Evolutionary conservation across 2,329 filamentous ascomycete genomes (phyloP).

Genomic region (Paecilomyces fulvus): DNA sequence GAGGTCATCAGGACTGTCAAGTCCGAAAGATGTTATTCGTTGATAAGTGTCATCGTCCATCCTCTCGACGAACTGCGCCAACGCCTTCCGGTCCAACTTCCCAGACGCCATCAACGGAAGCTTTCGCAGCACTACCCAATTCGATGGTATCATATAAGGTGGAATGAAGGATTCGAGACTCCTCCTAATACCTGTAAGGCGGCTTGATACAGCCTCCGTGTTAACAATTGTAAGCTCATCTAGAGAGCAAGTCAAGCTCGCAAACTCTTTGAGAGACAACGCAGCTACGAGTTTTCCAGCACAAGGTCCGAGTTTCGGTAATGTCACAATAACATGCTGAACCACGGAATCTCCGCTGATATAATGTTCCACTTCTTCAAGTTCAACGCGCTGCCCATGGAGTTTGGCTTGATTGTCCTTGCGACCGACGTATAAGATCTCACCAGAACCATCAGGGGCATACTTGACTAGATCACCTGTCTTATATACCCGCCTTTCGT

Average conservation of each 20-base stretch:
- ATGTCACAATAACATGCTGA: not conserved
- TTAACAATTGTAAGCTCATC: not conserved
- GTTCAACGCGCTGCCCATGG: conserved; percentile 52
- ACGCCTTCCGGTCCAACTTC: not conserved
- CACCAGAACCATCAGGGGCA: conserved; percentile 23
- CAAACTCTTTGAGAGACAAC: not conserved
- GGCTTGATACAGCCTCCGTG: not conserved
- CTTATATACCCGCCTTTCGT: conserved; percentile 36
- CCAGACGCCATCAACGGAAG: conserved; percentile 1
- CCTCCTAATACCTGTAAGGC: not conserved
- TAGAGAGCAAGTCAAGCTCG: not conserved
- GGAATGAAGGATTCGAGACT: not conserved
- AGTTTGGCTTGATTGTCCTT: conserved; percentile 56
- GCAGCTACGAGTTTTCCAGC: not conserved
- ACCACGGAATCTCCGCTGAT: not conserved
- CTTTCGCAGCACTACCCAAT: not conserved
- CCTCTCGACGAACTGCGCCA: conserved; percentile 1
- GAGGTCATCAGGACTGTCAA: not conserved
- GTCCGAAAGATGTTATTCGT: conserved; percentile 1
- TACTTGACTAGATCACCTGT: conserved; percentile 12
- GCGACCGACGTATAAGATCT: conserved; percentile 36
- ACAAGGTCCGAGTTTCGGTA: not conserved
- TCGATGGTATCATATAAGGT: not conserved
- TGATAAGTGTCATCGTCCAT: conserved; percentile 5
- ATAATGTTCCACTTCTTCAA: conserved; percentile 37